Evolutionary conservation across 192 early-diverging fungal genomes (phyloP), one percentile per base, ranked within the genome.

Genomic region (Geranomyces variabilis): DNA sequence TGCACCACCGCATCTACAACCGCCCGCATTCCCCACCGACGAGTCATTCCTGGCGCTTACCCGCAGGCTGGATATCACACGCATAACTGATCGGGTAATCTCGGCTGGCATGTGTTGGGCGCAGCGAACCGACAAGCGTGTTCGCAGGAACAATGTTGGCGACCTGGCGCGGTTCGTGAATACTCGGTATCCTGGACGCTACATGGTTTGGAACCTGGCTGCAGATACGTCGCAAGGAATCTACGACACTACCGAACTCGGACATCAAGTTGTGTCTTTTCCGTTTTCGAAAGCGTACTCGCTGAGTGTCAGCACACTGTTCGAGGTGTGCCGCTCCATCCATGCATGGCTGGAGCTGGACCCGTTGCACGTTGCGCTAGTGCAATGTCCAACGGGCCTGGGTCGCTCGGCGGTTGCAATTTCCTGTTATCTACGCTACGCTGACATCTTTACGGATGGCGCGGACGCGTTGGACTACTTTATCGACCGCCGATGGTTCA

Each of bases 121-220:
- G n/a, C 63, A 73, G 5, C 48, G 45, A n/a, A 76, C 66, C 15
- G 77, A 79, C 45, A 45, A 56, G 31, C 55, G 59, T 30, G 33
- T 8, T 15, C 70, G 69, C 8, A 60, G 80, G 19, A 87, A 87
- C 53, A 86, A 88, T 55, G 60, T 80, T 9, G 70, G 36, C 22
- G 86, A 88, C 26, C 51, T 87, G 31, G 79, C 77, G 1, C 60
- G 70, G 9, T 87, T 87, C 71, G 67, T 88, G 1, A 83, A 83
- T 59, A 71, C 74, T 17, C 58, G 84, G 48, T 87, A 85, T 72
- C 24, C 58, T 14, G 69, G 73, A 21, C 60, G 77, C 21, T 88
- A 83, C 69, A 77, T 88, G 80, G 71, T 88, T 24, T 88, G 77
- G 78, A 87, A 88, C 63, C 60, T 88, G 61, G 80, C 80, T 15